These are phyloP conservation scores for Ogataea ganodermae DNA, from an alignment of 805 yeast genomes.

Conservation along the genomic window DNA sequence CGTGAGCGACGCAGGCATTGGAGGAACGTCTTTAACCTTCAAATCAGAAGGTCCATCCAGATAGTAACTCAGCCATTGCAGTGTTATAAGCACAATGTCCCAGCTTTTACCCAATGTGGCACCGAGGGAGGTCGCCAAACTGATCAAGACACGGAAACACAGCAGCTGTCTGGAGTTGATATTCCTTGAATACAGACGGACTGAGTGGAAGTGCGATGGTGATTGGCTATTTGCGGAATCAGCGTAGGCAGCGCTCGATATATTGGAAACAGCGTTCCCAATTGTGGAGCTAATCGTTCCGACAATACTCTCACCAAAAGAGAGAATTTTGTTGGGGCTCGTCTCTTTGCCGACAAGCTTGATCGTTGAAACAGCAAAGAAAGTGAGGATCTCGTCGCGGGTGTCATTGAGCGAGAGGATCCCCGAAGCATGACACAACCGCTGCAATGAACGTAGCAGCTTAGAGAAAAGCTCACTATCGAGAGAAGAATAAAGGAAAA, in stretches of 20 bases:
- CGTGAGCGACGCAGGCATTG: constrained; percentile 43
- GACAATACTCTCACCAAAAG: constrained; percentile 53
- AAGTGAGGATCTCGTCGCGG: constrained; percentile 57
- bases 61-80: constrained; percentile 79
- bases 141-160: constrained; percentile 75
- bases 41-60: constrained; percentile 59
- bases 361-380: constrained; percentile 49
- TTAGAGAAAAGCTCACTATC: constrained; percentile 71
- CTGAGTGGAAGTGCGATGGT: constrained; percentile 3
- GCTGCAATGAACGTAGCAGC: constrained; percentile 73
- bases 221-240: not conserved
- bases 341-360: constrained; percentile 38
- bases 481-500: constrained; percentile 62
- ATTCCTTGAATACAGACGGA: constrained; percentile 39
- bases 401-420: constrained; percentile 56
- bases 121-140: constrained; percentile 81
- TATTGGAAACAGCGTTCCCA: constrained; percentile 38
- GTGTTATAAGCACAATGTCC: constrained; percentile 59
- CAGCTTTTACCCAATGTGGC: constrained; percentile 68
- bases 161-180: constrained; percentile 69
- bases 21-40: constrained; percentile 43
- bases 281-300: constrained; percentile 50
- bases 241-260: constrained; percentile 16
- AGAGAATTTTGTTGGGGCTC: constrained; percentile 38
- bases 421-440: constrained; percentile 81